Evolutionary conservation across 371 early-diverging fungal genomes (phyloP).

Genomic region (Mucor ambiguus): DNA sequence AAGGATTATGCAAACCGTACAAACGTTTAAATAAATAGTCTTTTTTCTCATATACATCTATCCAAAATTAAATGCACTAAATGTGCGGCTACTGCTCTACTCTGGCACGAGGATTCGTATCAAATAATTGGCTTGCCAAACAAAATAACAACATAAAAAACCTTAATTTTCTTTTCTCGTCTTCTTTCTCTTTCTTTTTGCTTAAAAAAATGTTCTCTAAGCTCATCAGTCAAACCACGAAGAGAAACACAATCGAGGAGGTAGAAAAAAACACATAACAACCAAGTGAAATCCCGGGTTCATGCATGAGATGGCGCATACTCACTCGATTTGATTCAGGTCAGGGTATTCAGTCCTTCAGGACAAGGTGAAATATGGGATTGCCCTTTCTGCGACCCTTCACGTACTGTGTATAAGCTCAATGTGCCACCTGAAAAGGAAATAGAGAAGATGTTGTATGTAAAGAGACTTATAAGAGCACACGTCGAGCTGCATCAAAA

Average conservation of each 20-base stretch:
- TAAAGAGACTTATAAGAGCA: constrained; percentile 9
- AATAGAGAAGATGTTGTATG: background rate
- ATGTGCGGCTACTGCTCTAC: background rate
- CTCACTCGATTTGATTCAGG: background rate
- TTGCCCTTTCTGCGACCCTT: constrained; percentile 22
- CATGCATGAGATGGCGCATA: background rate
- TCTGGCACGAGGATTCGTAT: background rate
- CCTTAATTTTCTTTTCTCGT: background rate
- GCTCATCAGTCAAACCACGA: constrained; percentile 10
- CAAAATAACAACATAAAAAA: background rate
- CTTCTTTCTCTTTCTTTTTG: background rate
- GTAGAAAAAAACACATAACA: background rate
- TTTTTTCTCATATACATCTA: background rate
- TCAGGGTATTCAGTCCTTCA: constrained; percentile 4
- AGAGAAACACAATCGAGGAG: constrained; percentile 12
- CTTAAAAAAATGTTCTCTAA: constrained; percentile 10
- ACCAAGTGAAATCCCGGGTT: background rate
- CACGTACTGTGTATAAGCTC: constrained; percentile 5
- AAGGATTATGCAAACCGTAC: background rate
- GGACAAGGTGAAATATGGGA: constrained; percentile 9
- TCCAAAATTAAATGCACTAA: background rate
- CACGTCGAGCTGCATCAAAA: constrained; percentile 23
- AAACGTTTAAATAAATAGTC: background rate
- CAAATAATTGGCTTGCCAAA: background rate
- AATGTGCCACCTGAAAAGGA: constrained; percentile 4